Percentiles rank a stretch among this genome's conserved stretches.
These are phyloP conservation scores for Lithospermum erythrorhizon DNA, from an alignment of 257 asterid species.

Conservation along the genomic window DNA sequence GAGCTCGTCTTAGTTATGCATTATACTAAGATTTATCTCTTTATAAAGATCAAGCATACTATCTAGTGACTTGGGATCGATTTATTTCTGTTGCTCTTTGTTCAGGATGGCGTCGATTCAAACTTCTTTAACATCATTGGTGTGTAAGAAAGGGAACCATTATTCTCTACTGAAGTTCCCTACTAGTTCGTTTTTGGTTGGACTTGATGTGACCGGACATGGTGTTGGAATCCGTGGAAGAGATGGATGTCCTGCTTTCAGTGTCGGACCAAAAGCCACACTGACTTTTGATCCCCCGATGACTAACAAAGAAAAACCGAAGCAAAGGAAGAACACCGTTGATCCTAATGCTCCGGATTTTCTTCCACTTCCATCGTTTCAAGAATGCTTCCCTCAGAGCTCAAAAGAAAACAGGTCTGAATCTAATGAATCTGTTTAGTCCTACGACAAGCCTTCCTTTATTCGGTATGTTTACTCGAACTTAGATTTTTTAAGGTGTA, in stretches of 20 bases:
- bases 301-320: conserved; percentile 34
- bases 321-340: conserved; percentile 65
- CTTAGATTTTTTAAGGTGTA: conserved; percentile 5
- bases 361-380: conserved; percentile 84
- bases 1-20: not conserved
- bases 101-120: conserved; percentile 65
- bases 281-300: conserved; percentile 68
- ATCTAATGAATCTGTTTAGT: not conserved
- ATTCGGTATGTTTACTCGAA: not conserved
- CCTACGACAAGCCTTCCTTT: not conserved
- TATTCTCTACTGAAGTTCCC: conserved; percentile 32
- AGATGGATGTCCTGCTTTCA: conserved; percentile 19
- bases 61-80: not conserved
- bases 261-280: conserved; percentile 45
- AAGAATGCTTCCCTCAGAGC: conserved; percentile 95
- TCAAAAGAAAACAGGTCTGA: conserved; percentile 64
- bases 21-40: too few relatives aligned
- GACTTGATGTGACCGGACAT: conserved; percentile 34
- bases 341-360: conserved; percentile 90
- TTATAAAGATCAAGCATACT: conserved; percentile 3
- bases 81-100: not conserved
- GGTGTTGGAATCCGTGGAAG: conserved; percentile 18
- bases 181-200: conserved; percentile 44
- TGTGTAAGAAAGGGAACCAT: conserved; percentile 43
- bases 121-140: conserved; percentile 53